A percentile compares a stretch with the other conserved stretches of the same genome.
Conservation (phyloP, 73 alveolate species). For the Paramecium bursaria region DNA sequence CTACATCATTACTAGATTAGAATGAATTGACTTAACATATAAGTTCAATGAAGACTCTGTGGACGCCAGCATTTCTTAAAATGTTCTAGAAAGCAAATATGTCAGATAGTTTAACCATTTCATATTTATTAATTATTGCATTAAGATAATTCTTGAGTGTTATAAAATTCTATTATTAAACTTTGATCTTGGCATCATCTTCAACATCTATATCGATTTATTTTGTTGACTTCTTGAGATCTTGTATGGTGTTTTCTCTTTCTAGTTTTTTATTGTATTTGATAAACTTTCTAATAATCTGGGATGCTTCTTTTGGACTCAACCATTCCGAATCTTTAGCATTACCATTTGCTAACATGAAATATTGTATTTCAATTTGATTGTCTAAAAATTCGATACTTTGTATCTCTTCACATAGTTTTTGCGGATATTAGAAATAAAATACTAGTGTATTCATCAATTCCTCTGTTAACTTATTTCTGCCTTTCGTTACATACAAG, state of each 20-base stretch:
- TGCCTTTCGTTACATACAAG: neutral
- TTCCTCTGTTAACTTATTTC: constrained; percentile 29
- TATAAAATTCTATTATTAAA: too few species aligned
- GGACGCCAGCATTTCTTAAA: constrained; percentile 54
- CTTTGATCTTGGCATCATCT: too few species aligned
- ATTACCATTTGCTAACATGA: constrained; percentile 51
- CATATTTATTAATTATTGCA: too few species aligned
- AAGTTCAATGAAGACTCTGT: neutral
- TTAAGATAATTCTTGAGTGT: too few species aligned
- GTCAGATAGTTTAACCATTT: too few species aligned
- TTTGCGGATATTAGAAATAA: constrained; percentile 5
- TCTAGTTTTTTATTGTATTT: constrained; percentile 51
- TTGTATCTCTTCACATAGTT: neutral
- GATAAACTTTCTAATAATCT: neutral
- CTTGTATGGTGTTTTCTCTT: neutral
- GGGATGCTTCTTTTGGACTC: constrained; percentile 58
- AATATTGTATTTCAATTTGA: constrained; percentile 47
- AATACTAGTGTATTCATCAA: neutral
- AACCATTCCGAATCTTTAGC: constrained; percentile 1
- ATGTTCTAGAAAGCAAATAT: constrained; percentile 61
- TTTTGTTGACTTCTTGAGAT: neutral
- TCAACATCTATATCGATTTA: too few species aligned
- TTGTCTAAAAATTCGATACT: constrained; percentile 64
- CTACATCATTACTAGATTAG: neutral
- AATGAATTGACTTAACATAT: neutral